phyloP scores from a whole-genome alignment of 2,329 filamentous ascomycete species.

The Dichotomopilus funicola region DNA sequence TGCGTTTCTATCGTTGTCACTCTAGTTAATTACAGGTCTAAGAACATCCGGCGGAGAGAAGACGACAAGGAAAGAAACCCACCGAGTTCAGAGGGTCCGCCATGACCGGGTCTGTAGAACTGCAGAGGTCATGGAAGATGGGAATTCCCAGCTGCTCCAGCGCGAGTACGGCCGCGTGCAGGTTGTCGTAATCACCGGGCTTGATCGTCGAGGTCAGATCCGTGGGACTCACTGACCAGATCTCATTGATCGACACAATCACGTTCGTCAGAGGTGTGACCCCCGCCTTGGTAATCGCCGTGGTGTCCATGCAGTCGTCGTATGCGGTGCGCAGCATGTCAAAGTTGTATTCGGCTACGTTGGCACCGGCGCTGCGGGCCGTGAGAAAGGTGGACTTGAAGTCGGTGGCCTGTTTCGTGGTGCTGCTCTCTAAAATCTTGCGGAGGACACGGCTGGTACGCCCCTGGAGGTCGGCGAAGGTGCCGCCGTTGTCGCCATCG shows the following conservation, averaged over 20 bases:
- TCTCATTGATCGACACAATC: slow-evolving; percentile 44
- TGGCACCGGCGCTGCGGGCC: neutral
- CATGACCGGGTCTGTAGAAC: neutral
- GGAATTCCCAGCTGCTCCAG: slow-evolving; percentile 5
- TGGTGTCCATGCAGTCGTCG: slow-evolving; percentile 58
- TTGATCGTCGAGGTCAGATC: slow-evolving; percentile 1
- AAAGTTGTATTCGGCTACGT: slow-evolving; percentile 55
- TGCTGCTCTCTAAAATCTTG: slow-evolving; percentile 6
- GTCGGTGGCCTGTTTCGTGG: slow-evolving; percentile 8
- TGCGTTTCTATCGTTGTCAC: neutral
- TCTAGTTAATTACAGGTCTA: neutral
- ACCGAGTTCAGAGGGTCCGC: slow-evolving; percentile 6
- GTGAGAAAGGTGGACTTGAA: slow-evolving; percentile 5
- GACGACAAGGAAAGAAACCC: neutral
- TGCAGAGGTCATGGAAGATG: neutral
- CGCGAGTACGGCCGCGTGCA: slow-evolving; percentile 3
- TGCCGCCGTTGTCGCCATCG: neutral
- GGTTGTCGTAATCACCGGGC: slow-evolving; percentile 4
- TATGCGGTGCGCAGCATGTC: slow-evolving; percentile 59
- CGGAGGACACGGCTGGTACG: slow-evolving; percentile 5
- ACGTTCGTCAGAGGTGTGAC: slow-evolving; percentile 49
- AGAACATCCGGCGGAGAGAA: no score
- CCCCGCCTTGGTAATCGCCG: slow-evolving; percentile 48
- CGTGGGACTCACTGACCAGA: slow-evolving; percentile 26
- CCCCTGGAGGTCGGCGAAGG: neutral